phyloP scores from a whole-genome alignment of 1,284 basidiomycete species.

The Trichosporon asahii region DNA sequence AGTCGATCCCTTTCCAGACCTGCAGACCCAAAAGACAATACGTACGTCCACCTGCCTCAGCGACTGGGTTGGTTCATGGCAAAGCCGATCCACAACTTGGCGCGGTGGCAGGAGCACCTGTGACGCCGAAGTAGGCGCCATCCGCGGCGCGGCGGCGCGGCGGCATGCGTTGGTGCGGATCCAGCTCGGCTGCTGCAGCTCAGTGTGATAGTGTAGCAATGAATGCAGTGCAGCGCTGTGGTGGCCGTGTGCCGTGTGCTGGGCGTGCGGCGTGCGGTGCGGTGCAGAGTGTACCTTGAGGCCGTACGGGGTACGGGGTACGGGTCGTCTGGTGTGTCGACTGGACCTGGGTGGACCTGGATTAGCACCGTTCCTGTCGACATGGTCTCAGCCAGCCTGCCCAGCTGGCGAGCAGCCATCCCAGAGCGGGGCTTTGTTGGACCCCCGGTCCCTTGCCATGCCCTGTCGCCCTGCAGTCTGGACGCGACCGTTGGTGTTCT shows the following conservation, averaged over 20 bases:
- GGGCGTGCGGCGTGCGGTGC: neutral
- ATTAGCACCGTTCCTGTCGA: neutral
- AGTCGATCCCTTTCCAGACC: neutral
- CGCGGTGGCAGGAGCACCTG: neutral
- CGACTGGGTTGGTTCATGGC: neutral
- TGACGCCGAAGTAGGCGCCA: neutral
- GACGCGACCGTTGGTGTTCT: neutral
- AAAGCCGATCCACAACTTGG: neutral
- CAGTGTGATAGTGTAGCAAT: neutral
- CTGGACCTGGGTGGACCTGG: neutral
- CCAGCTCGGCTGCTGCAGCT: constrained; percentile 31
- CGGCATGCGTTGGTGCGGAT: constrained; percentile 36
- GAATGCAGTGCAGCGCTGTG: neutral
- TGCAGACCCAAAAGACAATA: neutral
- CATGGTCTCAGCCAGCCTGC: neutral
- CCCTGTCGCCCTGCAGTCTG: neutral
- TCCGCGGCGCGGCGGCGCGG: neutral
- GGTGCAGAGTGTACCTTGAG: neutral
- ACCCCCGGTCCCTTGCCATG: neutral
- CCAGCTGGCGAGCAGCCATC: neutral
- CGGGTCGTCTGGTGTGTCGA: neutral
- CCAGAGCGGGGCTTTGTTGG: neutral
- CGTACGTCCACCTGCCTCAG: neutral
- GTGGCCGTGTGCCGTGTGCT: neutral
- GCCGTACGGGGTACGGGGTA: neutral